Conservation (phyloP, 2,329 filamentous ascomycete species). For the Teratosphaeriaceae sp. region DNA sequence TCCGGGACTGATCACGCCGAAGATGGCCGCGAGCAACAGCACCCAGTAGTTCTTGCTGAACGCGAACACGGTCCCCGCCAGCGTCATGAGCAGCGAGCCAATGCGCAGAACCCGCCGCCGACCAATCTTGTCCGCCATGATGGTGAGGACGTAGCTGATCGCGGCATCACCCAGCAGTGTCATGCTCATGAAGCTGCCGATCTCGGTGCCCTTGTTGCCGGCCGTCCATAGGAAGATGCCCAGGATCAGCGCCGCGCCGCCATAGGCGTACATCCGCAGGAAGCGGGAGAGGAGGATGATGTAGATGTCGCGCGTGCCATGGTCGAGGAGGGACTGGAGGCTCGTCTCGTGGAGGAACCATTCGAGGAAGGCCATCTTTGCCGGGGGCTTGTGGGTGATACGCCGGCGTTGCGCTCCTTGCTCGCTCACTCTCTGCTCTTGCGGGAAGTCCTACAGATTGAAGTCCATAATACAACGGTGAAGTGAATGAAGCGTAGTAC, state of each 20-base stretch:
- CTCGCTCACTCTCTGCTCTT: too few species aligned
- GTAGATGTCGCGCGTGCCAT: conserved; percentile 9
- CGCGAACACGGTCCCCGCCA: conserved; percentile 23
- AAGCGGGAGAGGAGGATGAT: conserved; percentile 10
- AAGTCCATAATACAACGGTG: neutral
- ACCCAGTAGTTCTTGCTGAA: conserved; percentile 26
- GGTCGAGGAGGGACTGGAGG: conserved; percentile 6
- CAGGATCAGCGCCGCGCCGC: conserved; percentile 21
- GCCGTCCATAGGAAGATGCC: conserved; percentile 27
- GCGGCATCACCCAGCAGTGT: conserved; percentile 26
- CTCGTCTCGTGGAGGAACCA: conserved; percentile 11
- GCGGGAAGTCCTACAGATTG: too few species aligned
- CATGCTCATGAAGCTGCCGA: conserved; percentile 28
- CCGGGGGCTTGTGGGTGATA: neutral
- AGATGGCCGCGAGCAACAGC: conserved; percentile 23
- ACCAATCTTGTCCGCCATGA: conserved; percentile 26
- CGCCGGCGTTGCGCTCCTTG: too few species aligned
- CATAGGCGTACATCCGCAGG: conserved; percentile 27
- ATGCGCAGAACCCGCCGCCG: conserved; percentile 22
- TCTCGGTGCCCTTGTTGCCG: conserved; percentile 21
- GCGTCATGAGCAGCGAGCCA: conserved; percentile 24
- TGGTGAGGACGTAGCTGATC: conserved; percentile 23
- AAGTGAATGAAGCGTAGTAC: neutral
- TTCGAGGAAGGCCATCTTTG: conserved; percentile 7
- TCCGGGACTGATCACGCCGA: conserved; percentile 16